Conservation (phyloP, 176 grass and related monocot species). For the Carex kokanica region DNA sequence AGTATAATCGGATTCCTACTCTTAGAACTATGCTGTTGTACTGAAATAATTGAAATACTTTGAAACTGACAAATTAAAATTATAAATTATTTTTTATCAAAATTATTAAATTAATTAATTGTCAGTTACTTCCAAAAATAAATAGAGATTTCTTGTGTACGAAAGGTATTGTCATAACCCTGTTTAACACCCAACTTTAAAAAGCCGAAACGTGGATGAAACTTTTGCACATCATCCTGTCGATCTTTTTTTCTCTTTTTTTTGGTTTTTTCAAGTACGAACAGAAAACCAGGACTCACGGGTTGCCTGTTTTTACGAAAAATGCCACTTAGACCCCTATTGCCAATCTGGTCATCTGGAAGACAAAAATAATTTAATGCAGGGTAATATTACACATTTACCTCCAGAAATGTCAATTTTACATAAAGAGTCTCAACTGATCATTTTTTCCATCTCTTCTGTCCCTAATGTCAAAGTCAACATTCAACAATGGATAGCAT, state of each 20-base stretch:
- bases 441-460: not conserved
- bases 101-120: too few relatives aligned
- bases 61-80: too few relatives aligned
- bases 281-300: constrained; percentile 22
- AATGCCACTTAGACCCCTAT: not conserved
- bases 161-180: not conserved
- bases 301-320: constrained; percentile 17
- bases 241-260: not conserved
- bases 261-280: not conserved
- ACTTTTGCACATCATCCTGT: not conserved
- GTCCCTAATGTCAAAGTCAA: not conserved
- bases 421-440: not conserved
- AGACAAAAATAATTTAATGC: not conserved
- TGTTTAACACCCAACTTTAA: not conserved
- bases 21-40: not conserved
- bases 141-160: not conserved
- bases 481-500: not conserved
- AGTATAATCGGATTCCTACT: too few relatives aligned
- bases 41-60: not conserved
- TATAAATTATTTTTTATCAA: too few relatives aligned
- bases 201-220: not conserved
- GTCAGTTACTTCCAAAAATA: not conserved
- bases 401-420: not conserved
- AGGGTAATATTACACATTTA: not conserved
- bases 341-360: constrained; percentile 26